Conservation (phyloP, 371 early-diverging fungal species). For the Blastocladiella emersonii region DNA sequence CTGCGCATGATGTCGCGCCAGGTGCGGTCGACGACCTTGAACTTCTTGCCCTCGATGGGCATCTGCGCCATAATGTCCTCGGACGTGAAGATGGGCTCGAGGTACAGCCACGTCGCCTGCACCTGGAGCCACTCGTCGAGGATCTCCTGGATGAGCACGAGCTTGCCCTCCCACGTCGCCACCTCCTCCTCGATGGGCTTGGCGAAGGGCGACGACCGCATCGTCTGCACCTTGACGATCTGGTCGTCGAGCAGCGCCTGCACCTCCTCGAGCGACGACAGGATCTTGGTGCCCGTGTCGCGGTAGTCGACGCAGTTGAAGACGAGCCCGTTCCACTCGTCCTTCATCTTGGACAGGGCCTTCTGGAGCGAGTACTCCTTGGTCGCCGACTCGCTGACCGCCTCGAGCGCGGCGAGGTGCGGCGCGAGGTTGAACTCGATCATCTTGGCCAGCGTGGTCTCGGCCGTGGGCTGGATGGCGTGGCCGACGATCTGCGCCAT, state of each 20-base stretch:
- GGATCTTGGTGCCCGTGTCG: slow-evolving; percentile 37
- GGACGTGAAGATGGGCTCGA: slow-evolving; percentile 42
- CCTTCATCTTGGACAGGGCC: slow-evolving; percentile 38
- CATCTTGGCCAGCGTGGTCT: slow-evolving; percentile 28
- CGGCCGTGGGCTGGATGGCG: slow-evolving; percentile 20
- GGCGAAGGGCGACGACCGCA: slow-evolving; percentile 40
- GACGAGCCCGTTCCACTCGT: slow-evolving; percentile 31
- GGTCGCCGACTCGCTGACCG: slow-evolving; percentile 36
- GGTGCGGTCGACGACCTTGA: slow-evolving; percentile 39
- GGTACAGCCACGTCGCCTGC: slow-evolving; percentile 40
- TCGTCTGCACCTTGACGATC: slow-evolving; percentile 39
- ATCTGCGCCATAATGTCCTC: slow-evolving; percentile 43
- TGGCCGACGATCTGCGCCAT: slow-evolving; percentile 27
- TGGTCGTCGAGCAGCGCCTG: slow-evolving; percentile 36
- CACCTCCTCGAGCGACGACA: slow-evolving; percentile 36
- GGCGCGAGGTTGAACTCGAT: slow-evolving; percentile 30
- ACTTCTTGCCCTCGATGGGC: slow-evolving; percentile 38
- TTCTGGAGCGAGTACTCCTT: slow-evolving; percentile 43
- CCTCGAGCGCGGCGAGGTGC: slow-evolving; percentile 26
- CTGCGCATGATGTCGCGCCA: slow-evolving; percentile 38
- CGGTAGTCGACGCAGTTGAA: slow-evolving; percentile 36
- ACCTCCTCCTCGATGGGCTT: slow-evolving; percentile 40
- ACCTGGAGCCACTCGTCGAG: slow-evolving; percentile 41
- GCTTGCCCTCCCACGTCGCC: slow-evolving; percentile 30
- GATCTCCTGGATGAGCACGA: slow-evolving; percentile 37